Evolutionary conservation across 352 stramenopile species (phyloP).

Genomic region (Globisporangium rhizosaccharum): DNA sequence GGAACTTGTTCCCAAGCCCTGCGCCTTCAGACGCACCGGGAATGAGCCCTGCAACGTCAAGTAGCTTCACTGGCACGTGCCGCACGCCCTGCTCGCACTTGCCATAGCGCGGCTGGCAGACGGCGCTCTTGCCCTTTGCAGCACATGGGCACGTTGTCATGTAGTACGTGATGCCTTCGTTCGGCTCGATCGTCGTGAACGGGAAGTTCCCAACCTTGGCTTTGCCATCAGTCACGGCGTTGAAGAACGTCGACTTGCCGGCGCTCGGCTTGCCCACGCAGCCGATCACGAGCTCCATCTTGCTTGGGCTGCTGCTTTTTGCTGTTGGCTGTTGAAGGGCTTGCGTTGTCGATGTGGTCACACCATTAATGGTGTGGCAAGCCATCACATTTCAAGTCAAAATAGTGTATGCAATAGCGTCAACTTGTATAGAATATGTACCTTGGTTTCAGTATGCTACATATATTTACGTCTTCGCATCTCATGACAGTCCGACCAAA

Average conservation of each 20-base stretch:
- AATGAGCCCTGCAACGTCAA: conserved; percentile 81
- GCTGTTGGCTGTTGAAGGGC: background rate
- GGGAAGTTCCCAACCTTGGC: conserved; percentile 87
- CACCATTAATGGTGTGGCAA: too few relatives aligned
- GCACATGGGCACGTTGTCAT: conserved; percentile 78
- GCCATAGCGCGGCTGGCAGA: conserved; percentile 74
- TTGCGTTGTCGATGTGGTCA: too few relatives aligned
- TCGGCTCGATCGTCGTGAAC: conserved; percentile 88
- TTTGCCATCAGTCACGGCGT: conserved; percentile 85
- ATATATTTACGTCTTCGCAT: too few relatives aligned
- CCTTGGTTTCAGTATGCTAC: background rate
- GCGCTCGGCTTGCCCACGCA: conserved; percentile 86
- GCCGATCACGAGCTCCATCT: conserved; percentile 85
- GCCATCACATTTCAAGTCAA: too few relatives aligned
- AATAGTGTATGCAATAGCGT: too few relatives aligned
- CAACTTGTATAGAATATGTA: background rate
- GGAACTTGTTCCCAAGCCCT: conserved; percentile 98
- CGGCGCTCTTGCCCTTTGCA: conserved; percentile 41
- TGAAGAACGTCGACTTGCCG: conserved; percentile 89
- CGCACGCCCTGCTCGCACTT: conserved; percentile 70
- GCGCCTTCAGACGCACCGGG: conserved; percentile 86
- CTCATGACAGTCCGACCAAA: too few relatives aligned
- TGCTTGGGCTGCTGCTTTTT: conserved; percentile 6
- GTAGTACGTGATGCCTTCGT: conserved; percentile 88
- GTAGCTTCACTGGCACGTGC: conserved; percentile 78